Base-by-base conservation (phyloP, 2,329 filamentous ascomycete species). In the Aureobasidium sp. region DNA sequence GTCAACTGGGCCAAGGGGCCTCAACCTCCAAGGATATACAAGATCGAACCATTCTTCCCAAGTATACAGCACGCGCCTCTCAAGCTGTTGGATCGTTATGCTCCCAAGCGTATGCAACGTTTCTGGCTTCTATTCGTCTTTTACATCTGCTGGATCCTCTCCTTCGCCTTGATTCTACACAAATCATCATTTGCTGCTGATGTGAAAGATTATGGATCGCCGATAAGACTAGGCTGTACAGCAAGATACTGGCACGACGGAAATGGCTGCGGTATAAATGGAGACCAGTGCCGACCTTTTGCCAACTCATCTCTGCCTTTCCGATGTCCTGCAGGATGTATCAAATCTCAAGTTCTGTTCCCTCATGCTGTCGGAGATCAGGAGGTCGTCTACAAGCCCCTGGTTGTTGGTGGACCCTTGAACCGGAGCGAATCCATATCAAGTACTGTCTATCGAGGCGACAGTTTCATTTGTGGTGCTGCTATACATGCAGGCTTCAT, bases 401-500 rank as follows among this genome's bases (percentile, higher is more conserved):
- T 85, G 3, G 80, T 85, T 1, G 73, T 86, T 41, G 83, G 83
- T 29, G 83, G 83, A 1, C 77, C 78, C 2, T 72, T 75, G 5
- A 70, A 74, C 7, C 64, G 69, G 20, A 68, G 76, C 26, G 70
- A 74, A 26, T 71, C 73, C 5, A 68, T 78, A 3, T 70, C 73
- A 10, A 74, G 76, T 61, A 82, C 87, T 0, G 79, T 89, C 26
- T 97, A 97, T 73, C 88, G 94, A 20, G 91, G 89, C 10, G 91
- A 96, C 74, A 95, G 90, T 15, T 95, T 90, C 75, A 87, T 96
- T 61, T 96, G 91, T 71, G 87, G 86, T 63, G 82, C 91, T 13
- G 91, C 91, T 37, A 89, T 96, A 55, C 91, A 96, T 71, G 86
- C 90, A 0, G 91, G 91, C 23, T 80, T 92, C 68, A 84, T 95